Base-by-base conservation (phyloP, 306 rosid species). In the Cyclanthera cordifolia region DNA sequence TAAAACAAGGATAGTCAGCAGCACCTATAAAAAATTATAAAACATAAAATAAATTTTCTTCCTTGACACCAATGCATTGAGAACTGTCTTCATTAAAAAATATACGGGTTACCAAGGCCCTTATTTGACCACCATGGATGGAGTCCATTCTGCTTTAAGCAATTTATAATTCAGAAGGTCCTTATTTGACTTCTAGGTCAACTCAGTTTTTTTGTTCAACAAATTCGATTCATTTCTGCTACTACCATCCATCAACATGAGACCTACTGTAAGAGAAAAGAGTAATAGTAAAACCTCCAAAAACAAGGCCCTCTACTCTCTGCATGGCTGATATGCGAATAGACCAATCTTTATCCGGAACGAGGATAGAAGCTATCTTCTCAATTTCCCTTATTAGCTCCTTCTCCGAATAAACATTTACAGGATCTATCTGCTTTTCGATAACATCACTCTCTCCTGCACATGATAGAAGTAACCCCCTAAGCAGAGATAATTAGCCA, bases 331-430 rank as follows among this genome's bases (percentile, higher is more conserved):
- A 83, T 53, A 94, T 90, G 60, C 99, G 91, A 65, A 90, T 48
- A 20, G 95, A 88, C 99, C 99, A 94, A 77, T 94, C 99, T 85
- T 90, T 94, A 67, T 94, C 99, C 16, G 99, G 99, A 74, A 94
- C 90, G 71, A 94, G 97, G 68, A 81, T 94, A 66, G 91, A 81
- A 69, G 88, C 81, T 83, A 90, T 81, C 88, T 90, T 94, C 76
- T 94, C 97, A 72, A 88, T 47, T 83, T 94, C 97, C 82, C 97
- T 82, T 71, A 85, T 80, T 43, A 94, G 79, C 71, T 94, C 99
- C 86, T 94, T 94, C 82, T 94, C 99, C 23, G 99, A 94, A 79
- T 88, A 94, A 53, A 86, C 90, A 83, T 86, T 94, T 76, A 94
- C 77, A 57, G 89, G 90, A 30, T 94, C 97, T 66, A 79, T 21